Evolutionary conservation across 352 stramenopile species (phyloP), one percentile per base, ranked within the genome.

Genomic region (Phytophthora citricola): DNA sequence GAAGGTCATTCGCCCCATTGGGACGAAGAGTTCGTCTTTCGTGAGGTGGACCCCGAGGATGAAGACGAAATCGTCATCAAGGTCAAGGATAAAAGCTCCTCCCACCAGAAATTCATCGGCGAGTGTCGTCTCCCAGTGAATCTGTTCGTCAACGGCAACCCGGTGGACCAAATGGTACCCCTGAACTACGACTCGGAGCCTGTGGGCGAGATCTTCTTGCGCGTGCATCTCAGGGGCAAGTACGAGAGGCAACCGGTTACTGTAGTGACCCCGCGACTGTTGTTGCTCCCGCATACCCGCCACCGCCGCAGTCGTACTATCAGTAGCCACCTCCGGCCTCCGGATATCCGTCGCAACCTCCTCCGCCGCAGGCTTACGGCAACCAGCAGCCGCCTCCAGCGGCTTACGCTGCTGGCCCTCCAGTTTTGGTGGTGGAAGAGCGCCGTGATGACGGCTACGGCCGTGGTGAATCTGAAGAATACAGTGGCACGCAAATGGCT

Each of bases 11-110:
- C 84, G 43, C 87, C 87, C 2, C 76, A 87, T 27, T 95, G 87
- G 87, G 91, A 95, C 59, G 83, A 95, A 58, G 81, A 85, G 53
- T 95, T 95, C 56, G 78, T 89, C 34, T 93, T 95, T 52, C 39
- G 84, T 3, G 78, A 89, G n/a, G 73, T 81, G 48, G 83, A 93
- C 56, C 71, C 83, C 39, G 80, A 95, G 63, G 62, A 89, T 32
- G 17, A 17, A 17, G 85, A 92, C 52, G 77, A 92, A 68, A 61
- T 95, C 55, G 60, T 80, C 45, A 73, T 95, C 41, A 66, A 92
- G 53, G 83, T 95, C 66, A 92, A 92, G 69, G 85, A 95, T 78
- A 92, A 92, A 66, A 95, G 92, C 63, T 92, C 91, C 49, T 90
- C 83, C 29, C 29, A 34, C 29, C 9, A 34, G 6, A 77, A 69